A percentile compares a stretch with the other conserved stretches of the same genome.
phyloP scores from a whole-genome alignment of 1,284 basidiomycete genomes.

The Sanghuangporus weigelae region DNA sequence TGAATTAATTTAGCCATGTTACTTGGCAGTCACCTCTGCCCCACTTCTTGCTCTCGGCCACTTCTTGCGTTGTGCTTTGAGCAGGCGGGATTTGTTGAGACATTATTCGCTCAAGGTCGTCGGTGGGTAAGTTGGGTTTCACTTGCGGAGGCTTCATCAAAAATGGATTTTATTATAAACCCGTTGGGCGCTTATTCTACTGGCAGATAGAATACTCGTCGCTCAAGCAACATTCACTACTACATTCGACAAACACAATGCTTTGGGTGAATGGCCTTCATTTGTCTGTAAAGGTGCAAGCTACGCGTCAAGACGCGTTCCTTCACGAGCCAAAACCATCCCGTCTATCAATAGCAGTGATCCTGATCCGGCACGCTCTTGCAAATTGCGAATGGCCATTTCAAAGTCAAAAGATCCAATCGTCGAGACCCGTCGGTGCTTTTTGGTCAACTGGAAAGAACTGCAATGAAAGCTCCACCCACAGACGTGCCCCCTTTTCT shows the following conservation, averaged over 20 bases:
- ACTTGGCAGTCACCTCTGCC: constrained; percentile 15
- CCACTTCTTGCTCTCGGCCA: constrained; percentile 5
- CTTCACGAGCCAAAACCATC: neutral
- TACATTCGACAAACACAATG: neutral
- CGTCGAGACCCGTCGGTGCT: too few species aligned
- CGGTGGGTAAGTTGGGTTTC: neutral
- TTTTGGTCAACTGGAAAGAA: too few species aligned
- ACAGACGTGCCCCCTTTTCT: too few species aligned
- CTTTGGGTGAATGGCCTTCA: too few species aligned
- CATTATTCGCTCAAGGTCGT: neutral
- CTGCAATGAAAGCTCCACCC: too few species aligned
- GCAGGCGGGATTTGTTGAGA: constrained; percentile 1
- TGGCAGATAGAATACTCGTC: neutral
- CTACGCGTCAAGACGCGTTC: neutral
- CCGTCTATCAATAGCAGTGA: neutral
- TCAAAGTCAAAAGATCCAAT: too few species aligned
- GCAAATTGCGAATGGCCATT: too few species aligned
- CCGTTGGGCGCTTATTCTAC: neutral
- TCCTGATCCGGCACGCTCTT: neutral
- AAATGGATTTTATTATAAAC: neutral
- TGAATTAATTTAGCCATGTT: neutral
- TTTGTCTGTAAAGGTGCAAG: too few species aligned
- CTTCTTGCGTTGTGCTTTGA: neutral
- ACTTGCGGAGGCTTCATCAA: neutral
- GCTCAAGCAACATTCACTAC: neutral